Evolutionary conservation across 148 eudicot genomes (phyloP).

Genomic region (Diospyros lotus): DNA sequence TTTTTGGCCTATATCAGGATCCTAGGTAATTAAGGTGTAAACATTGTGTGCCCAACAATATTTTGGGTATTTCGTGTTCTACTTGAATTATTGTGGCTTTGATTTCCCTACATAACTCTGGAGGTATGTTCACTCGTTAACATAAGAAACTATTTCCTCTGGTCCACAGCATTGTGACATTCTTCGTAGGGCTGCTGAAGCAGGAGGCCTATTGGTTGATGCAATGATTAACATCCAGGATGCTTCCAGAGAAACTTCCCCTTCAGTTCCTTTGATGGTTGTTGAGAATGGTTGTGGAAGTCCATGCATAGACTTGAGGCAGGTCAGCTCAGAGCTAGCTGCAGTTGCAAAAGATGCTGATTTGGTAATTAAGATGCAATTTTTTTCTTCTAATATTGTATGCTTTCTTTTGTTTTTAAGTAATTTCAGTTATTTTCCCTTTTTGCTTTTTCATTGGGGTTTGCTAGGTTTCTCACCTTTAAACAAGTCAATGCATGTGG

Average conservation of each 20-base stretch:
- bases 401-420: too few relatives aligned
- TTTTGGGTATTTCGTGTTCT: not conserved
- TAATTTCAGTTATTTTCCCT: not conserved
- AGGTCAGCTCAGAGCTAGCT: slow-evolving; percentile 94
- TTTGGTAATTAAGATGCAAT: slow-evolving; percentile 46
- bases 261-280: slow-evolving; percentile 88
- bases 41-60: not conserved
- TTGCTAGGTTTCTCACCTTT: not conserved
- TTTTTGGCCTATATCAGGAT: not conserved
- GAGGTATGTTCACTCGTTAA: not conserved
- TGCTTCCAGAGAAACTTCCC: slow-evolving; percentile 37
- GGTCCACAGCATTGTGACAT: slow-evolving; percentile 81
- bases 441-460: not conserved
- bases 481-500: too few relatives aligned
- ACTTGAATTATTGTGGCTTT: not conserved
- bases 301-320: slow-evolving; percentile 95
- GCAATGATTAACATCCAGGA: slow-evolving; percentile 81
- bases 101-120: not conserved
- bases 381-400: not conserved
- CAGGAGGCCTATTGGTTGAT: slow-evolving; percentile 93
- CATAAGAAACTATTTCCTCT: slow-evolving; percentile 4
- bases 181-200: slow-evolving; percentile 94
- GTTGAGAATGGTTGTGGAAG: slow-evolving; percentile 99
- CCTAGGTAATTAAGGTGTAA: not conserved
- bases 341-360: slow-evolving; percentile 97